Conservation (phyloP, 306 rosid species). For the Cyamopsis tetragonoloba region DNA sequence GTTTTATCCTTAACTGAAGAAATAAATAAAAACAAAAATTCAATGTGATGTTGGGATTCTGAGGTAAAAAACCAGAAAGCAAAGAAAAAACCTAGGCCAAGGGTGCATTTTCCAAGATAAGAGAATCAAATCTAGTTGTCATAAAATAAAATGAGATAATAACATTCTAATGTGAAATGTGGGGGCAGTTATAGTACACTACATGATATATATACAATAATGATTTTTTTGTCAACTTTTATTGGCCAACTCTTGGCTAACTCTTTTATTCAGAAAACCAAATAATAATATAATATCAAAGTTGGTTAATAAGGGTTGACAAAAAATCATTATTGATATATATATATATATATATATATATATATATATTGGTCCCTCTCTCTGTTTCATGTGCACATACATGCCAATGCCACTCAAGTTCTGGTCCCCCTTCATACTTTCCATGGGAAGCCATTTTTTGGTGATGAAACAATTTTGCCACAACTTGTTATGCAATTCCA, state of each 20-base stretch:
- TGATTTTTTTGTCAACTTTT: too few species aligned
- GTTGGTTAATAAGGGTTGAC: too few species aligned
- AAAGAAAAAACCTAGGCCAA: neutral
- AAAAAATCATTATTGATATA: too few species aligned
- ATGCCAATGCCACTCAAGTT: constrained; percentile 30
- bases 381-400: constrained; percentile 34
- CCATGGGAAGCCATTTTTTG: neutral
- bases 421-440: constrained; percentile 39
- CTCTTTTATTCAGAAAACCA: too few species aligned
- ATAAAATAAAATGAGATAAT: constrained; percentile 20
- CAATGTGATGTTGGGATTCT: too few species aligned
- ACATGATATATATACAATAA: too few species aligned
- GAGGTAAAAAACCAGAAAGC: neutral
- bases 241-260: too few species aligned
- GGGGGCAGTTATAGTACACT: constrained; percentile 30
- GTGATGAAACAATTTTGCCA: neutral
- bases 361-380: constrained; percentile 47
- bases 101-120: constrained; percentile 26
- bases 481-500: neutral
- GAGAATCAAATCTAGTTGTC: constrained; percentile 35
- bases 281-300: too few species aligned
- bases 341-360: too few species aligned
- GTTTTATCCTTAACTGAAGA: too few species aligned
- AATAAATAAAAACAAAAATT: too few species aligned
- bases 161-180: constrained; percentile 30